Evolutionary conservation across 352 stramenopile species (phyloP), one percentile per base, ranked within the genome.

Genomic region (Phytophthora nicotianae): DNA sequence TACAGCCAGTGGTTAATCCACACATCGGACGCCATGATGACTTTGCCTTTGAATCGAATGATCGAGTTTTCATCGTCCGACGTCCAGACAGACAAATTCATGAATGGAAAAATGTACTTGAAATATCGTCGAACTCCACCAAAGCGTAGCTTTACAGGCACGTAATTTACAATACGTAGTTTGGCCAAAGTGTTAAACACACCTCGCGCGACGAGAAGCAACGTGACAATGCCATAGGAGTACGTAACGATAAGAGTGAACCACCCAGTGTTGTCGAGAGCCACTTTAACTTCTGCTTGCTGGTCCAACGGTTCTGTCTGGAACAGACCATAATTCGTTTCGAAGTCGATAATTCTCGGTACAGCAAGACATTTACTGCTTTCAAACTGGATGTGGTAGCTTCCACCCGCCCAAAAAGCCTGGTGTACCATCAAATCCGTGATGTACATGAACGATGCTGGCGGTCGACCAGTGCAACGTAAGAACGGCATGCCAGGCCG

Each of bases 1-100:
- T 88, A 90, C 1, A 88, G 61, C 81, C 81, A 90, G 46, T 90
- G 78, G 53, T 88, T 90, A 52, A 88, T 83, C 81, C 81, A 88
- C 2, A 85, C 56, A 21, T 88, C 76, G 1, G 80, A 88, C 0
- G 74, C 81, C 62, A 86, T 79, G 20, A 89, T 56, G 11, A 78
- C 23, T 38, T 62, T 70, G 23, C 75, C 80, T 23, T 85, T 83
- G 63, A 88, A 87, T 1, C 64, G 67, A 27, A 89, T 79, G 9
- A 86, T 70, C 0, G 58, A 17, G 7, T 64, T 74, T 13, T 72
- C 67, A 20, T 85, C 58, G 5, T 81, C 73, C 2, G 77, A 45
- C 26, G 72, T 69, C 23, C 59, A 65, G 9, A 70, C 74, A 2
- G 68, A 68, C 4, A 77, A 33, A 3, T 65, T 52, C 77, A 86